These are phyloP conservation scores for Botrytis medusae DNA, from an alignment of 2,329 filamentous ascomycete genomes.

Conservation along the genomic window DNA sequence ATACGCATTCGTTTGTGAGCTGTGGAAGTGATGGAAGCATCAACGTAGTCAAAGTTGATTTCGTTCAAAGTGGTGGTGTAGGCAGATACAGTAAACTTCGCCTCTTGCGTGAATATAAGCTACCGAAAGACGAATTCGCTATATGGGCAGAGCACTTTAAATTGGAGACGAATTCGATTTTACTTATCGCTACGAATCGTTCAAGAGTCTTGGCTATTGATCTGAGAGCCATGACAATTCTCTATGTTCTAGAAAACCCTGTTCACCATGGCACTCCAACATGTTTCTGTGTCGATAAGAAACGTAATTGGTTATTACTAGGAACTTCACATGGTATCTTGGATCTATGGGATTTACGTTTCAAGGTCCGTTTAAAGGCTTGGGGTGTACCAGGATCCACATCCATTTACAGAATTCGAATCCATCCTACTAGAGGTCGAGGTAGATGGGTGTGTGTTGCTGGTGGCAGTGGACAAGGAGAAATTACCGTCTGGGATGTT, in stretches of 20 bases:
- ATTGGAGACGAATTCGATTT: slow-evolving; percentile 74
- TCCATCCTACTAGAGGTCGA: slow-evolving; percentile 76
- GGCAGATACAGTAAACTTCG: slow-evolving; percentile 77
- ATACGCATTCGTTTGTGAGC: slow-evolving; percentile 90
- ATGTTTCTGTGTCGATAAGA: slow-evolving; percentile 84
- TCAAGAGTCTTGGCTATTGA: slow-evolving; percentile 84
- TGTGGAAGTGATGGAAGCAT: slow-evolving; percentile 88
- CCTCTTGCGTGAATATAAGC: slow-evolving; percentile 75
- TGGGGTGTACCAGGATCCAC: slow-evolving; percentile 85
- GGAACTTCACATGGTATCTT: slow-evolving; percentile 92
- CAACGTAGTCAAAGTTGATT: slow-evolving; percentile 74
- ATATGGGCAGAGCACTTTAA: slow-evolving; percentile 94
- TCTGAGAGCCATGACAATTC: slow-evolving; percentile 77
- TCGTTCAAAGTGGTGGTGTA: slow-evolving; percentile 54
- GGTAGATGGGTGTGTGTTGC: slow-evolving; percentile 86
- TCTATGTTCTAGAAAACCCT: slow-evolving; percentile 82
- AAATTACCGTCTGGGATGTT: slow-evolving; percentile 93
- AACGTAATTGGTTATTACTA: slow-evolving; percentile 84
- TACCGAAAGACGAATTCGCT: slow-evolving; percentile 72
- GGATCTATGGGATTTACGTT: slow-evolving; percentile 95
- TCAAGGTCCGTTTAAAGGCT: slow-evolving; percentile 79
- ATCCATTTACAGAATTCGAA: slow-evolving; percentile 73
- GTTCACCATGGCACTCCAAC: slow-evolving; percentile 89
- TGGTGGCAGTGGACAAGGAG: slow-evolving; percentile 81
- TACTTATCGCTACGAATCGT: slow-evolving; percentile 82